These are phyloP conservation scores for Metarhizium humberi DNA, from an alignment of 2,329 filamentous ascomycete genomes.

Conservation along the genomic window DNA sequence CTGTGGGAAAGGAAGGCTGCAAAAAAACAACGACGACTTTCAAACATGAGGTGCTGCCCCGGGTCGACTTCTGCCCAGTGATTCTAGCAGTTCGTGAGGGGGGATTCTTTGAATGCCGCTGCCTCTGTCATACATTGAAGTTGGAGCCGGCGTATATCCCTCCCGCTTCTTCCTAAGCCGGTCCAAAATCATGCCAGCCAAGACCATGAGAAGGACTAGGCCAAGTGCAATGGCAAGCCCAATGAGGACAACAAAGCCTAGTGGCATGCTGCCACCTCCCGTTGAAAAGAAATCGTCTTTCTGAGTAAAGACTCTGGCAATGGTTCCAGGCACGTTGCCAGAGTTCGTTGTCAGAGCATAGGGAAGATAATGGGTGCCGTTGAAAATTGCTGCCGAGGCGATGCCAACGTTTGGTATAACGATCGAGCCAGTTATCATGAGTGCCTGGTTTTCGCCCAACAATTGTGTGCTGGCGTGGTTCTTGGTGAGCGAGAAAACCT, in stretches of 20 bases:
- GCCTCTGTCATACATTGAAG: slow-evolving; percentile 51
- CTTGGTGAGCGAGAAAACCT: slow-evolving; percentile 65
- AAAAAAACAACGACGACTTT: neutral
- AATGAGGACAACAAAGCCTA: slow-evolving; percentile 74
- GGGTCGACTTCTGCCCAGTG: slow-evolving; percentile 36
- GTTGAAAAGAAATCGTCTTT: slow-evolving; percentile 65
- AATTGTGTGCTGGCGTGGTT: slow-evolving; percentile 56
- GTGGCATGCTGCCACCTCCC: slow-evolving; percentile 49
- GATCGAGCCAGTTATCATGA: slow-evolving; percentile 81
- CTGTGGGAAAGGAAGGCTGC: slow-evolving; percentile 3
- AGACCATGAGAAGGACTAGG: slow-evolving; percentile 68
- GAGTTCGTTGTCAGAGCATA: slow-evolving; percentile 69
- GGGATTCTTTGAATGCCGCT: slow-evolving; percentile 51
- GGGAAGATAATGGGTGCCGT: slow-evolving; percentile 69
- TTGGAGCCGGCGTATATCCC: slow-evolving; percentile 71
- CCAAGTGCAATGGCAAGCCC: slow-evolving; percentile 69
- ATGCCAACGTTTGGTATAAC: slow-evolving; percentile 67
- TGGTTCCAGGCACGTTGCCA: slow-evolving; percentile 58
- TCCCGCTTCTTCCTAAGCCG: slow-evolving; percentile 67
- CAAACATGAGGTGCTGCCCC: slow-evolving; percentile 42
- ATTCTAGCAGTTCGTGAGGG: slow-evolving; percentile 50
- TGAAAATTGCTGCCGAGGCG: slow-evolving; percentile 79
- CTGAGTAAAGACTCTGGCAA: slow-evolving; percentile 77
- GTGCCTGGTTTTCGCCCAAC: slow-evolving; percentile 56
- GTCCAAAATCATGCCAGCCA: slow-evolving; percentile 66